Base-by-base conservation (phyloP, 345 rosid species). In the Lumnitzera racemosa region DNA sequence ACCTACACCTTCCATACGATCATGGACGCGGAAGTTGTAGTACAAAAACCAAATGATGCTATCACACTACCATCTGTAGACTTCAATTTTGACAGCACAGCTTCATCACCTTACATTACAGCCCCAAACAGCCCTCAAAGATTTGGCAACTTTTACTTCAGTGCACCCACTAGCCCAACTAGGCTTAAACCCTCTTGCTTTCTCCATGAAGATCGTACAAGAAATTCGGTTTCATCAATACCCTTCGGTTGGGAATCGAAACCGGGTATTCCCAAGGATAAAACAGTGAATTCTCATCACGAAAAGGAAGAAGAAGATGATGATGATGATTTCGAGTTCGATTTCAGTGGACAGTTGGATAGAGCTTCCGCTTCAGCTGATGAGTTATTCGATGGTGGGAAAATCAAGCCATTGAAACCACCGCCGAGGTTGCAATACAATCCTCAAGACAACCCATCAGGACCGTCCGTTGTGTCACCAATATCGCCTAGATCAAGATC, bases 91-190 rank as follows among this genome's bases (percentile, higher is more conserved):
- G 92, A 89, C 64, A 91, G 95, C 72, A 57, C 78, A 12, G 78
- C 87, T 46, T 91, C 98, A 12, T 86, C 98, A 56, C 98, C 98
- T 0, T 91, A 80, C 86, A 83, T 87, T 60, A 88, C 98, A n/a
- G 98, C 98, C 70, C 96, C 98, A 58, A 84, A 96, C n/a, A 88
- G 91, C 29, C 98, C 98, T 16, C 90, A 86, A 15, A 70, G 80
- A 47, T 84, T 91, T 41, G 92, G 86, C 49, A 79, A 70, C 74
- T 72, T 80, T 70, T 67, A 67, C 70, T 76, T 74, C 29, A 84
- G 87, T 47, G 88, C 91, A 15, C 94, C 96, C 2, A 43, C 94
- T 9, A 88, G 89, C 61, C 97, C 96, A 49, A 57, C 83, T 48
- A 78, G 83, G 12, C 24, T 70, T 6, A 59, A 77, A 15, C 12